Evolutionary conservation across 805 yeast genomes (phyloP), one percentile per base, ranked within the genome.

Genomic region (Helenozyma rhizophorensis): DNA sequence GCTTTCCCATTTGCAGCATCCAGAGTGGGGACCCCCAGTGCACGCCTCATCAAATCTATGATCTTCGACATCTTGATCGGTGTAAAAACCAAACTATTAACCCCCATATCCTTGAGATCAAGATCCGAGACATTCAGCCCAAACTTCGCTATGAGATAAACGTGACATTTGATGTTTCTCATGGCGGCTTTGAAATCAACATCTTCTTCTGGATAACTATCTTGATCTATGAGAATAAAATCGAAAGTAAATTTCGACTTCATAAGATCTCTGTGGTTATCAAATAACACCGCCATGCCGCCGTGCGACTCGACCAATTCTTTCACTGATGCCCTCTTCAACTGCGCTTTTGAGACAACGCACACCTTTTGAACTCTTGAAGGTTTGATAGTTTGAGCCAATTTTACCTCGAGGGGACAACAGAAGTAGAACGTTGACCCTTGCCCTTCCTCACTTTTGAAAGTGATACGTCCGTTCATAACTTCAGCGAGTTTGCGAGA

Each of bases 381-480:
- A n/a, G n/a, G n/a, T n/a, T n/a, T n/a, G n/a, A n/a, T n/a, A n/a
- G n/a, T n/a, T n/a, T n/a, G n/a, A n/a, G n/a, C n/a, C n/a, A n/a
- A n/a, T 6, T 31, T 31, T 5, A 61, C 68, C 14, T 54, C 51
- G 42, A 47, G 40, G 31, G 61, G 33, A 64, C 54, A 23, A 47
- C 54, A 36, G 23, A 73, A 70, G 32, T 51, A 51, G 33, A 73
- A 74, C 1, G 68, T 64, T 1, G 74, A 62, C 1, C 79, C 79
- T 15, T 53, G 51, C 4, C 70, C 72, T 37, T 68, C 74, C 6
- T 42, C 50, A 36, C 75, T 68, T 11, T 66, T 70, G 40, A 69
- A 70, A 2, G 64, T 54, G 17, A 73, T 56, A 4, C 54, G 51
- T 1, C 78, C 79, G 12, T 68, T 68, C 76, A 70, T 70, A 12